Evolutionary conservation across 1,284 basidiomycete genomes (phyloP), one percentile per base, ranked within the genome.

Genomic region (Stygiomarasmius scandens): DNA sequence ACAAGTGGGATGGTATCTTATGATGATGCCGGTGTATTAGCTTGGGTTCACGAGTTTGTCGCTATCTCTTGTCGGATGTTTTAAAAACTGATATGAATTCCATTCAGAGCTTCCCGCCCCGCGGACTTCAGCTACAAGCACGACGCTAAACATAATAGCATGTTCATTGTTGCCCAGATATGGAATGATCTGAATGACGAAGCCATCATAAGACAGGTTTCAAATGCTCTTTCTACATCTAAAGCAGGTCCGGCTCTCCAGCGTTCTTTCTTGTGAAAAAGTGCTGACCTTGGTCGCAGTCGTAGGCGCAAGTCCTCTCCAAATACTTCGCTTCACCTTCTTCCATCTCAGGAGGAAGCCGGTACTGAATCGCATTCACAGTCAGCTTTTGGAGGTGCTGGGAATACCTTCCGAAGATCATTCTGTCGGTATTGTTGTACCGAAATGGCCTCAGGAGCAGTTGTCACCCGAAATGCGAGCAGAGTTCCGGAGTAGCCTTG

Each of bases 111-210:
- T 23, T 72, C 74, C 44, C 77, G 80, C 45, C 87, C 88, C 0
- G 79, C 81, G 0, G 88, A 91, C 69, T 90, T 90, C 66, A 89
- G 83, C 68, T 91, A 90, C 74, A 90, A 89, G 58, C 85, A 87
- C 60, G 89, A 90, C 66, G 86, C 89, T 1, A 84, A 82, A 64
- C 86, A 87, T 61, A 80, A 77, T 63, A 85, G 77, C 64, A 80
- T 80, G 60, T 71, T 91, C 34, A 70, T 89, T 32, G 78, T 85
- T 14, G 78, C 86, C 4, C 75, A 76, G 47, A 62, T 89, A 52
- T 86, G 82, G 82, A 66, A 76, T 22, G 71, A 74, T 19, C 53
- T 56, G 1, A 66, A 71, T 54, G 71, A 76, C 57, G 71, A 74
- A n/a, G 64, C 66, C 34, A 60, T 81, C 53, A 59, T 81, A 1